A percentile compares a stretch with the other conserved stretches of the same genome.
These are phyloP conservation scores for Spirogloea muscicola DNA, from an alignment of 139 green algal species.

Conservation along the genomic window DNA sequence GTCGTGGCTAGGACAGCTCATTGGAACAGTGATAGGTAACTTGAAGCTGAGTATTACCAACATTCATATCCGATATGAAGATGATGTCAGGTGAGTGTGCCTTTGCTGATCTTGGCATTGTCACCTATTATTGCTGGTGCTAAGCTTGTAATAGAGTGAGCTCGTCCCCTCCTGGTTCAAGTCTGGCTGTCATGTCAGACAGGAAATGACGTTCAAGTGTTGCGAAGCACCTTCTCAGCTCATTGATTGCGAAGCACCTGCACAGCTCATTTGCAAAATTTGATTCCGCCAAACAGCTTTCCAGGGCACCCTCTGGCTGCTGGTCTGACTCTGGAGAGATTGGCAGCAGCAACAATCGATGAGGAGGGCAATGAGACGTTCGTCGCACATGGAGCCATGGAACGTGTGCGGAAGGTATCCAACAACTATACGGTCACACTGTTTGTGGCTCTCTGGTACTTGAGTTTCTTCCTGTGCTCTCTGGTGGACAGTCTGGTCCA, in stretches of 20 bases:
- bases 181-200: too few relatives aligned
- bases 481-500: too few relatives aligned
- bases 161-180: too few relatives aligned
- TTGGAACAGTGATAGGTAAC: slow-evolving; percentile 58
- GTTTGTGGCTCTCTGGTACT: too few relatives aligned
- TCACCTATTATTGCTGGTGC: too few relatives aligned
- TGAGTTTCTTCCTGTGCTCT: too few relatives aligned
- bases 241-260: too few relatives aligned
- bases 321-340: slow-evolving; percentile 14
- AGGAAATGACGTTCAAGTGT: too few relatives aligned
- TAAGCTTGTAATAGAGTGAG: too few relatives aligned
- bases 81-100: slow-evolving; percentile 27
- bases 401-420: slow-evolving; percentile 23
- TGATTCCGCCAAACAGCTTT: slow-evolving; percentile 16
- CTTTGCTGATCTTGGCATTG: background rate
- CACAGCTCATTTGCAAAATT: too few relatives aligned
- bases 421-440: too few relatives aligned
- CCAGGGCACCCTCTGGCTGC: slow-evolving; percentile 1
- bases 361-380: slow-evolving; percentile 25
- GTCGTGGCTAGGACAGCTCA: slow-evolving; percentile 32
- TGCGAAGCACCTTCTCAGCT: too few relatives aligned
- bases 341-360: slow-evolving; percentile 15
- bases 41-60: slow-evolving; percentile 84
- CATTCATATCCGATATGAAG: slow-evolving; percentile 83
- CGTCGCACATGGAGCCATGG: slow-evolving; percentile 2